These are phyloP conservation scores for Penicillium sp. DNA, from an alignment of 2,329 filamentous ascomycete species.

Conservation along the genomic window DNA sequence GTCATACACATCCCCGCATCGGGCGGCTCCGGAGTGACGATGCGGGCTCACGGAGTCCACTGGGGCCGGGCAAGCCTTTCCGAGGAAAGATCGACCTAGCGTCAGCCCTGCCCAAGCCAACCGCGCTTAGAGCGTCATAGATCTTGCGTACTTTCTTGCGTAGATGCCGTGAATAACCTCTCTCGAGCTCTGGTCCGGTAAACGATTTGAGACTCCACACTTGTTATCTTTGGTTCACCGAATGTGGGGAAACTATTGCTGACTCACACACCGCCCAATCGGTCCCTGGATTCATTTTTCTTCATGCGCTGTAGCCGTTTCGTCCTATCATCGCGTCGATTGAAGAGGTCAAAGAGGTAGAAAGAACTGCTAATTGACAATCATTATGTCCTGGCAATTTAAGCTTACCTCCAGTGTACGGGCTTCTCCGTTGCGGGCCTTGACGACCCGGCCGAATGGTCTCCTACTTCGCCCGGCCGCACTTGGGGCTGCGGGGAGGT, in stretches of 20 bases:
- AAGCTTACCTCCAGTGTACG: conserved; percentile 31
- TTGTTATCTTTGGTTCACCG: conserved; percentile 4
- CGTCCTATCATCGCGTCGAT: not conserved
- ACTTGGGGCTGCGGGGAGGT: conserved; percentile 18
- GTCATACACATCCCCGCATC: conserved; percentile 10
- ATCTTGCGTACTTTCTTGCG: conserved; percentile 46
- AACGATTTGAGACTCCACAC: not conserved
- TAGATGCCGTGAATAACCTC: not conserved
- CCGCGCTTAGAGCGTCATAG: not conserved
- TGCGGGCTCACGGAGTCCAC: conserved; percentile 7
- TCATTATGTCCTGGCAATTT: conserved; percentile 35
- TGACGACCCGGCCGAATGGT: conserved; percentile 32
- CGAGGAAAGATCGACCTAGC: conserved; percentile 15
- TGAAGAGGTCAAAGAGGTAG: not conserved
- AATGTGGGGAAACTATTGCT: conserved; percentile 19
- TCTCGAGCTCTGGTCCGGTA: conserved; percentile 6
- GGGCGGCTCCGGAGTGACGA: conserved; percentile 17
- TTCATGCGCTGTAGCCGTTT: conserved; percentile 3
- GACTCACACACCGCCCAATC: conserved; percentile 27
- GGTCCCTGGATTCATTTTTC: conserved; percentile 11
- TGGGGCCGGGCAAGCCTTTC: conserved; percentile 14
- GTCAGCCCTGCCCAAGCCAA: not conserved
- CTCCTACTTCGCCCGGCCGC: conserved; percentile 26
- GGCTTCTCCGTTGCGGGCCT: conserved; percentile 31
- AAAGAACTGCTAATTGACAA: not conserved